Evolutionary conservation across 2,329 filamentous ascomycete species (phyloP).

Genomic region (Calycina herbarum): DNA sequence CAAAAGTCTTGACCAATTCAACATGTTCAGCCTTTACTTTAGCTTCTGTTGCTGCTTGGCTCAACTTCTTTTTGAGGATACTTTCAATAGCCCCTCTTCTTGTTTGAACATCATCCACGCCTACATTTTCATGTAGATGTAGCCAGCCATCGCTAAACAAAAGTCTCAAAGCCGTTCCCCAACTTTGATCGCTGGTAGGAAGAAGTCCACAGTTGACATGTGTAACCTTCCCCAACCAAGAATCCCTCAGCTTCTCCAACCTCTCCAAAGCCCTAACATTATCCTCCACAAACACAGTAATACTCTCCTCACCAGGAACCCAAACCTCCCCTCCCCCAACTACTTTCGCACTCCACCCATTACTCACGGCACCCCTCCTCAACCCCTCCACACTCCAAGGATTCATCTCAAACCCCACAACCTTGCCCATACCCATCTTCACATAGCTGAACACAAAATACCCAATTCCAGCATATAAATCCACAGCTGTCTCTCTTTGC

Average conservation of each 20-base stretch:
- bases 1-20: conserved; percentile 69
- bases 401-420: conserved; percentile 90
- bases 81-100: conserved; percentile 30
- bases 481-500: conserved; percentile 52
- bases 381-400: conserved; percentile 84
- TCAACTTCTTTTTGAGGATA: conserved; percentile 22
- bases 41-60: conserved; percentile 13
- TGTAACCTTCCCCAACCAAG: conserved; percentile 38
- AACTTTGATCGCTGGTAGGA: conserved; percentile 56
- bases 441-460: conserved; percentile 91
- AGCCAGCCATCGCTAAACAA: conserved; percentile 52
- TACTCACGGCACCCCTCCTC: conserved; percentile 68
- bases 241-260: conserved; percentile 30
- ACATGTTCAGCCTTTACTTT: conserved; percentile 52
- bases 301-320: conserved; percentile 48
- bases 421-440: conserved; percentile 62
- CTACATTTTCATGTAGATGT: conserved; percentile 68
- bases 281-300: conserved; percentile 69
- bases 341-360: conserved; percentile 64
- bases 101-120: conserved; percentile 50
- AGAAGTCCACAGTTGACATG: conserved; percentile 67
- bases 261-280: conserved; percentile 50
- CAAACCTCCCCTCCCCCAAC: conserved; percentile 44
- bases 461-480: conserved; percentile 90
- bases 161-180: conserved; percentile 53